Conservation (phyloP, 2,329 filamentous ascomycete species). For the Tolypocladium sp. region DNA sequence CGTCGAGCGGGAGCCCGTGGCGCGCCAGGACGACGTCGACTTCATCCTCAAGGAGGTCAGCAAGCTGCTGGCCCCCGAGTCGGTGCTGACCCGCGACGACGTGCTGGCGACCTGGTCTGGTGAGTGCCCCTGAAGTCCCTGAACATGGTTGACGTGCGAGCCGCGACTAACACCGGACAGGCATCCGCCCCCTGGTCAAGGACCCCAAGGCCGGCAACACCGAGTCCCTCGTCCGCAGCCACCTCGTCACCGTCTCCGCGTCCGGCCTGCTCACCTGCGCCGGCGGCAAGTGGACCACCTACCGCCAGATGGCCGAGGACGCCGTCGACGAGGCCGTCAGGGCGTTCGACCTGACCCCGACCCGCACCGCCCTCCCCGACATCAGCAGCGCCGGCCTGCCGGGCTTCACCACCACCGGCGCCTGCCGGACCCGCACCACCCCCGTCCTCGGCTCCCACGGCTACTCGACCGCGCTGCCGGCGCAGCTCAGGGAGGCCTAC, state of each 20-base stretch:
- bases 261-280: slow-evolving; percentile 73
- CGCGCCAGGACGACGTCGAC: slow-evolving; percentile 68
- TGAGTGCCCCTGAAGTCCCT: slow-evolving; percentile 21
- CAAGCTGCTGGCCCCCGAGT: slow-evolving; percentile 67
- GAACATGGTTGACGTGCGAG: neutral
- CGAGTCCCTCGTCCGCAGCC: slow-evolving; percentile 74
- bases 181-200: slow-evolving; percentile 68
- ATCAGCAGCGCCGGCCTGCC: slow-evolving; percentile 53
- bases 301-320: slow-evolving; percentile 82
- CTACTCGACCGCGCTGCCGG: slow-evolving; percentile 31
- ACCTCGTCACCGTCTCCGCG: slow-evolving; percentile 65
- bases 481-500: slow-evolving; percentile 27
- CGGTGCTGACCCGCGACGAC: slow-evolving; percentile 64
- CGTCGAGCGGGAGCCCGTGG: slow-evolving; percentile 60
- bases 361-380: slow-evolving; percentile 44
- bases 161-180: slow-evolving; percentile 11
- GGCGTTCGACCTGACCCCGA: slow-evolving; percentile 50
- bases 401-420: slow-evolving; percentile 49
- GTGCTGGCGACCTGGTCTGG: slow-evolving; percentile 77
- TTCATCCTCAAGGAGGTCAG: slow-evolving; percentile 75
- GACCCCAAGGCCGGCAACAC: slow-evolving; percentile 77
- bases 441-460: slow-evolving; percentile 71
- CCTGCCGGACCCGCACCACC: slow-evolving; percentile 66
- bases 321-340: slow-evolving; percentile 71
- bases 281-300: slow-evolving; percentile 83